Evolutionary conservation across 352 stramenopile species (phyloP).

Genomic region (Blastocystis sp.): DNA sequence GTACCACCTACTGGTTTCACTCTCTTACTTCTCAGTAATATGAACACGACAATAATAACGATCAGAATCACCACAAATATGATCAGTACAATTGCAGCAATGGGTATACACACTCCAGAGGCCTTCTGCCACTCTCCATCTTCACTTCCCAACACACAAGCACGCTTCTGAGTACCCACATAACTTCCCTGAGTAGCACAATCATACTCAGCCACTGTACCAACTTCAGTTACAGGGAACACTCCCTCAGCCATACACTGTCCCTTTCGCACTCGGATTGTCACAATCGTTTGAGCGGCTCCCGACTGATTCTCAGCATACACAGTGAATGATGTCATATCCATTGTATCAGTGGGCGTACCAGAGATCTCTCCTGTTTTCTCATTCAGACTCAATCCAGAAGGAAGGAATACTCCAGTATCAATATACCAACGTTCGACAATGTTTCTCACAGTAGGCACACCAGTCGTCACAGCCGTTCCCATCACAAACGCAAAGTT

Average conservation of each 20-base stretch:
- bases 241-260: background rate
- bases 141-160: background rate
- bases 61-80: background rate
- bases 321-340: background rate
- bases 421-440: background rate
- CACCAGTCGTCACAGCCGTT: background rate
- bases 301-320: background rate
- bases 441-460: background rate
- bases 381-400: conserved; percentile 1
- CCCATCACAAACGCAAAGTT: background rate
- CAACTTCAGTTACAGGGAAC: background rate
- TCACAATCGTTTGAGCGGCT: background rate
- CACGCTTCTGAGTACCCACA: background rate
- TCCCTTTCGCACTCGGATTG: background rate
- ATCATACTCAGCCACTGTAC: background rate
- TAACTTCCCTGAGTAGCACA: background rate
- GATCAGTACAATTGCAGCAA: background rate
- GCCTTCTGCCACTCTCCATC: conserved; percentile 21
- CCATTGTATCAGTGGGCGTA: background rate
- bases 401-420: background rate
- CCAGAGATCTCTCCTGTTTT: conserved; percentile 33
- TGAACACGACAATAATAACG: background rate
- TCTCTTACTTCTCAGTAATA: background rate
- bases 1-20: background rate
- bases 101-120: background rate